A percentile compares a stretch with the other conserved stretches of the same genome.
Evolutionary conservation across 2,329 filamentous ascomycete species (phyloP).

Genomic region (Neospermospora avenae): DNA sequence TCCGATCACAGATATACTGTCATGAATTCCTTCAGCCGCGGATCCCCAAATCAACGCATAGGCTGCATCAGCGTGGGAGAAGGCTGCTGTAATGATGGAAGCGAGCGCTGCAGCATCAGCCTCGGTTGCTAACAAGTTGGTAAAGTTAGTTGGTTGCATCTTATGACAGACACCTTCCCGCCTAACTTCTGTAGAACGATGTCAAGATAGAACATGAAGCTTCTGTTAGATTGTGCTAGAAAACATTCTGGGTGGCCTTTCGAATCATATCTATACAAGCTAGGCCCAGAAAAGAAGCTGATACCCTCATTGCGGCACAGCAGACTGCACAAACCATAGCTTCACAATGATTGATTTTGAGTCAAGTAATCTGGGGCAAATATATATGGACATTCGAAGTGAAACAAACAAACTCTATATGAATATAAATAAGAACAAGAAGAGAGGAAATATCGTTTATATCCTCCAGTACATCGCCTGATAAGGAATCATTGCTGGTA

Average conservation of each 20-base stretch:
- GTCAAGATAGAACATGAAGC: too few species aligned
- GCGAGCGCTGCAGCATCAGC: constrained; percentile 14
- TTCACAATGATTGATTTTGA: too few species aligned
- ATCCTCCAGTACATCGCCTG: background rate
- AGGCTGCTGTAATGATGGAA: constrained; percentile 18
- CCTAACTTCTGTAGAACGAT: background rate
- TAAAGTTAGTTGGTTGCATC: constrained; percentile 7
- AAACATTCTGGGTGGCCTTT: background rate
- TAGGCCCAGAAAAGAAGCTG: background rate
- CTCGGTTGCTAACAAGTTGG: constrained; percentile 11
- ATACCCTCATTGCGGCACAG: background rate
- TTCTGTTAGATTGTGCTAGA: background rate
- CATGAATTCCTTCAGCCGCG: constrained; percentile 14
- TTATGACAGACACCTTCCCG: background rate
- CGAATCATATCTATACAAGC: background rate
- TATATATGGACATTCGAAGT: background rate
- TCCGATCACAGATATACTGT: constrained; percentile 7
- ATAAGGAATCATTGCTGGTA: constrained; percentile 18
- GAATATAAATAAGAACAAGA: background rate
- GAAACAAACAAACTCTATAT: background rate
- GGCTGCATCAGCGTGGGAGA: constrained; percentile 15
- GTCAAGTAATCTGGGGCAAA: too few species aligned
- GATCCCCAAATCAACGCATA: constrained; percentile 22
- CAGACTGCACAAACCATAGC: background rate
- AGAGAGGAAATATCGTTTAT: background rate